Percentiles rank a stretch among this genome's conserved stretches.
Evolutionary conservation across 495 filamentous ascomycete species (phyloP).

Genomic region (Trichoderma erinaceum): DNA sequence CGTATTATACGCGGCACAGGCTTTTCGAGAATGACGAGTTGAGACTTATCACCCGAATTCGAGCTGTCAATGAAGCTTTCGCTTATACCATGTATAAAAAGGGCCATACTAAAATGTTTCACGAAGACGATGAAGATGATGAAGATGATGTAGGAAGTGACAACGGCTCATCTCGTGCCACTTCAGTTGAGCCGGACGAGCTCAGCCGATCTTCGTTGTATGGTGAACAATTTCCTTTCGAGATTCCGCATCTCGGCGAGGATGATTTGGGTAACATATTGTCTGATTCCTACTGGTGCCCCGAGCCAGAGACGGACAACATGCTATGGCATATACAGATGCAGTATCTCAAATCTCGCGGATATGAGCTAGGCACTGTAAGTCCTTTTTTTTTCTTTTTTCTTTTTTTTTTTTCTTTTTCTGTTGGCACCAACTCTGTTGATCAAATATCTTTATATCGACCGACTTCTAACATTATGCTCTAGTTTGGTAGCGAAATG

Average conservation of each 20-base stretch:
- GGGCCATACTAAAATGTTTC: neutral
- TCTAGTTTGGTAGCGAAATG: constrained; percentile 6
- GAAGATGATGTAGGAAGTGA: neutral
- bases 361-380: constrained; percentile 8
- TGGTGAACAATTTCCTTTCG: neutral
- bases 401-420: neutral
- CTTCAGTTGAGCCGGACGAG: too few species aligned
- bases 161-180: too few species aligned
- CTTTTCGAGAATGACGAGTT: neutral
- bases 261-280: neutral
- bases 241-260: neutral
- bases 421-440: neutral
- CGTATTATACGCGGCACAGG: neutral
- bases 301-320: neutral
- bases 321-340: constrained; percentile 4
- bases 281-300: neutral
- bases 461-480: neutral
- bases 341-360: neutral
- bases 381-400: too few species aligned
- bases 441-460: neutral
- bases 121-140: neutral
- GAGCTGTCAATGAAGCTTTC: neutral
- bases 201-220: neutral
- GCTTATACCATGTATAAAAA: neutral
- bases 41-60: constrained; percentile 8